Evolutionary conservation across 2,329 filamentous ascomycete genomes (phyloP).

Genomic region (Neonectria ditissima): DNA sequence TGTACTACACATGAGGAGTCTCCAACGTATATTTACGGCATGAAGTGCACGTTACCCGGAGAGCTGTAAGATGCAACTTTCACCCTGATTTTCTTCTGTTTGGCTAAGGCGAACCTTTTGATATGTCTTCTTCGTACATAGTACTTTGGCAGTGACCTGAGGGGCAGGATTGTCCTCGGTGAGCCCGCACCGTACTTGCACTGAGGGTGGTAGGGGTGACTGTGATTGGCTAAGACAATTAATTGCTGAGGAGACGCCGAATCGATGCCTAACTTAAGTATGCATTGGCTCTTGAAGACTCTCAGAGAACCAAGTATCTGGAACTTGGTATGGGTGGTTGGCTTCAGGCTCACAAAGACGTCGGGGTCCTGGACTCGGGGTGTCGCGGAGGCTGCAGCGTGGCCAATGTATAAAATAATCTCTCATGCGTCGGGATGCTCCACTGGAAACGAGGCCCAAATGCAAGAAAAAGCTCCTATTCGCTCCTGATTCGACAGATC

Average conservation of each 20-base stretch:
- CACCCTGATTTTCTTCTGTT: not conserved
- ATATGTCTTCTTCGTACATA: not conserved
- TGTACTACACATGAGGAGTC: not conserved
- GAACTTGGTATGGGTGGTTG: conserved; percentile 9
- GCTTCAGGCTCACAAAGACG: conserved; percentile 7
- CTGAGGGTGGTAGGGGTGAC: not conserved
- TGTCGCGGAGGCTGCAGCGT: conserved; percentile 29
- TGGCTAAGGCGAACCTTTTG: not conserved
- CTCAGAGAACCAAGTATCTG: conserved; percentile 2
- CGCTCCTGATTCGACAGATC: conserved; percentile 35
- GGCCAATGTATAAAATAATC: conserved; percentile 46
- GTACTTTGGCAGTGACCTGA: not conserved
- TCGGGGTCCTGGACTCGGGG: conserved; percentile 1
- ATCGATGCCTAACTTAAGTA: too few relatives aligned
- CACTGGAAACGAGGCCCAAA: conserved; percentile 42
- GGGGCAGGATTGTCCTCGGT: conserved; percentile 9
- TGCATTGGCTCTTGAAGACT: too few relatives aligned
- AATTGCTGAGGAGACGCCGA: too few relatives aligned
- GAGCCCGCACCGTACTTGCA: not conserved
- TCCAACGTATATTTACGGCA: not conserved
- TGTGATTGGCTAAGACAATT: too few relatives aligned
- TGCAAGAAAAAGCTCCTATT: conserved; percentile 48
- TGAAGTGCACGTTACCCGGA: not conserved
- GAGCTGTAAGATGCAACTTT: not conserved
- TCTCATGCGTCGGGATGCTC: conserved; percentile 43